phyloP scores from a whole-genome alignment of 2,329 filamentous ascomycete genomes.

The Didymella keratinophila region DNA sequence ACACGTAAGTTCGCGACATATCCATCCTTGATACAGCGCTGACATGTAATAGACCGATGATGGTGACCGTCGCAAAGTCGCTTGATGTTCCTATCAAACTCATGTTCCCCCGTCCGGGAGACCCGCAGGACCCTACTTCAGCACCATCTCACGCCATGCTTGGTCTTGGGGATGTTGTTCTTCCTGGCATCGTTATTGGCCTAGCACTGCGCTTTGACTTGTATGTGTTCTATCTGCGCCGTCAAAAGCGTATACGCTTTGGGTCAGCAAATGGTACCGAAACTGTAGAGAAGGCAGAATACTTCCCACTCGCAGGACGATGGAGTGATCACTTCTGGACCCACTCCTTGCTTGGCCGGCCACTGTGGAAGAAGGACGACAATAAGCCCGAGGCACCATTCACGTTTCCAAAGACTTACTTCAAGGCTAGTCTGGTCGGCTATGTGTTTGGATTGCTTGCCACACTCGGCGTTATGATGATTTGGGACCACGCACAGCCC shows the following conservation, averaged over 20 bases:
- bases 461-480: slow-evolving; percentile 78
- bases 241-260: slow-evolving; percentile 56
- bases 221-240: slow-evolving; percentile 79
- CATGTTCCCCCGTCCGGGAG: slow-evolving; percentile 74
- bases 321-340: slow-evolving; percentile 91
- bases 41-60: slow-evolving; percentile 67
- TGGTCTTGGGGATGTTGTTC: slow-evolving; percentile 90
- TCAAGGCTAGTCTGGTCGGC: slow-evolving; percentile 76
- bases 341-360: slow-evolving; percentile 43
- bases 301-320: slow-evolving; percentile 65
- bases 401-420: slow-evolving; percentile 84
- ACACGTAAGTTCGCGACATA: slow-evolving; percentile 65
- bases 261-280: slow-evolving; percentile 22
- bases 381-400: slow-evolving; percentile 40
- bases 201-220: slow-evolving; percentile 91
- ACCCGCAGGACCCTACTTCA: slow-evolving; percentile 54
- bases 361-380: slow-evolving; percentile 30
- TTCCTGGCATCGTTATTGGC: slow-evolving; percentile 89
- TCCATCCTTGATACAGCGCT: background rate
- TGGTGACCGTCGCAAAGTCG: slow-evolving; percentile 86
- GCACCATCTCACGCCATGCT: slow-evolving; percentile 72
- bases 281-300: slow-evolving; percentile 50
- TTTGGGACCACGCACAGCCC: slow-evolving; percentile 84
- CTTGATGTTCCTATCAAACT: slow-evolving; percentile 94
- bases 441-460: slow-evolving; percentile 80